Evolutionary conservation across 2,329 filamentous ascomycete species (phyloP).

Genomic region (Albophoma yamanashiensis): DNA sequence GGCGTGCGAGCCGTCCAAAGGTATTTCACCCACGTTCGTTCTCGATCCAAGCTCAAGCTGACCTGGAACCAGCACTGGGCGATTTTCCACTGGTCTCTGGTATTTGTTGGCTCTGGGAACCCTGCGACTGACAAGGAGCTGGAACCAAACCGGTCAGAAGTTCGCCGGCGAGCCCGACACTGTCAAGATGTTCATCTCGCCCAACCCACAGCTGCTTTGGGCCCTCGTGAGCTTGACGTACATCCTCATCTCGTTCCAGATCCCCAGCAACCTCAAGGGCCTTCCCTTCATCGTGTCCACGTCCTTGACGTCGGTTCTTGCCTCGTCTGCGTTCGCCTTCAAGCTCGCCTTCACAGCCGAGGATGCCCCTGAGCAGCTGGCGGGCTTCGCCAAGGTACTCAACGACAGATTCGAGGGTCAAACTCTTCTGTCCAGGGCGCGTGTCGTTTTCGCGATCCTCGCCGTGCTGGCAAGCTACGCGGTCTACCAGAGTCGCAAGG

Average conservation of each 20-base stretch:
- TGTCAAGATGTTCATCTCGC: constrained; percentile 57
- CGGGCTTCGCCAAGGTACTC: constrained; percentile 30
- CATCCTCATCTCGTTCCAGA: constrained; percentile 39
- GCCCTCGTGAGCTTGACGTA: constrained; percentile 59
- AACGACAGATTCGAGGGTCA: constrained; percentile 29
- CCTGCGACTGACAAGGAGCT: constrained; percentile 61
- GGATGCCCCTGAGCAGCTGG: constrained; percentile 76
- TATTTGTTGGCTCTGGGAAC: constrained; percentile 40
- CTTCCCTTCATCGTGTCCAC: constrained; percentile 30
- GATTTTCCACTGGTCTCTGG: constrained; percentile 19
- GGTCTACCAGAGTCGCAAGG: constrained; percentile 24
- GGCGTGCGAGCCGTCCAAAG: constrained; percentile 34
- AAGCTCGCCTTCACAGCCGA: constrained; percentile 82
- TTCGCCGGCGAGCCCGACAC: constrained; percentile 86
- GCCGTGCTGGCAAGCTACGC: constrained; percentile 25
- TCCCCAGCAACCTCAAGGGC: constrained; percentile 30
- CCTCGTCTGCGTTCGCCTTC: constrained; percentile 59
- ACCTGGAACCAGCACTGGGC: constrained; percentile 11
- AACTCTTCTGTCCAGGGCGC: constrained; percentile 36
- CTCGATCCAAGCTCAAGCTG: constrained; percentile 1
- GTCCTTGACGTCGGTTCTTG: constrained; percentile 29
- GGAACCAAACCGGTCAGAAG: constrained; percentile 98
- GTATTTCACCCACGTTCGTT: constrained; percentile 13
- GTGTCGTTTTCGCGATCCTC: constrained; percentile 39
- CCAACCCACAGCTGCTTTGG: constrained; percentile 64